A percentile compares a stretch with the other conserved stretches of the same genome.
Evolutionary conservation across 306 rosid species (phyloP).

Genomic region (Prunus mongolica): DNA sequence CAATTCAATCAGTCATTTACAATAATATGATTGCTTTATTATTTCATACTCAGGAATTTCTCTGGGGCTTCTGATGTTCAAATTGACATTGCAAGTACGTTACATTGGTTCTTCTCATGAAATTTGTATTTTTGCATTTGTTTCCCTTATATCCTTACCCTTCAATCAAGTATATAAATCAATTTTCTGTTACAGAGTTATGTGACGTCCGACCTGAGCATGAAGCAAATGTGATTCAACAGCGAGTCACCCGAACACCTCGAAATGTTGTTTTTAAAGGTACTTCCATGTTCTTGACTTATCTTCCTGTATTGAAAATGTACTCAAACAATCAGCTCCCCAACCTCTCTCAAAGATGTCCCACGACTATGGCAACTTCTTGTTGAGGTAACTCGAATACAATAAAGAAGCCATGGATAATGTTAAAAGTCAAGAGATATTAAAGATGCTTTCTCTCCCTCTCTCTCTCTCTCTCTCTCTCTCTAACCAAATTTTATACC

Average conservation of each 20-base stretch:
- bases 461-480: not conserved
- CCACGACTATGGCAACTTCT: not conserved
- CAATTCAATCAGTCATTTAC: constrained; percentile 1
- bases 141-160: not conserved
- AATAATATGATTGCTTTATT: constrained; percentile 33
- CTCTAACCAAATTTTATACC: too few species aligned
- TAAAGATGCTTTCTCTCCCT: not conserved
- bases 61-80: constrained; percentile 49
- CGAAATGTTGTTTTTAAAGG: constrained; percentile 70
- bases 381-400: not conserved
- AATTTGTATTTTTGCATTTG: not conserved
- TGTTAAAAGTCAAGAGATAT: not conserved
- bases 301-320: not conserved
- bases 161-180: constrained; percentile 5
- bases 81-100: constrained; percentile 57
- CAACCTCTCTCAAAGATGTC: constrained; percentile 7
- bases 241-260: constrained; percentile 37
- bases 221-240: constrained; percentile 41
- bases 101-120: constrained; percentile 14
- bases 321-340: not conserved
- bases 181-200: constrained; percentile 36
- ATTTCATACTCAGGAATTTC: constrained; percentile 50
- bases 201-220: constrained; percentile 39
- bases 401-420: too few species aligned
- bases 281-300: constrained; percentile 21